Evolutionary conservation across 2,329 filamentous ascomycete genomes (phyloP).

Genomic region (Monosporascus sp.): DNA sequence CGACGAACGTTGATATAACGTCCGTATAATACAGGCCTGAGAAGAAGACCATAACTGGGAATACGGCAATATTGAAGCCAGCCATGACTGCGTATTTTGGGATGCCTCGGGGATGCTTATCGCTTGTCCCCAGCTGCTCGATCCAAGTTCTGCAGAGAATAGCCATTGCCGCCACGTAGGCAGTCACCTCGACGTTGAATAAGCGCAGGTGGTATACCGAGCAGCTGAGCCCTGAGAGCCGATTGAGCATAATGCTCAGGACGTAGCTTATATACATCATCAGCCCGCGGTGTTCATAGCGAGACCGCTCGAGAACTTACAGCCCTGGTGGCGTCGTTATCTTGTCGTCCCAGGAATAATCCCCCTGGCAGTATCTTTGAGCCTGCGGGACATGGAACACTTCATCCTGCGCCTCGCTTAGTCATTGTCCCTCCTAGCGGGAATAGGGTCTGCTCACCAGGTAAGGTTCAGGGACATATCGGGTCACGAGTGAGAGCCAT

Average conservation of each 20-base stretch:
- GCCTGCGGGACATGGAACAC: constrained; percentile 88
- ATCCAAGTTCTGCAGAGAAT: constrained; percentile 46
- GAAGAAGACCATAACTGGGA: constrained; percentile 94
- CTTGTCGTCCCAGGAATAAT: constrained; percentile 84
- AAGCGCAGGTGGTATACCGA: constrained; percentile 39
- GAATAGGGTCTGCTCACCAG: constrained; percentile 31
- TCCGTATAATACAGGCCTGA: constrained; percentile 94
- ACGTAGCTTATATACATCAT: constrained; percentile 20
- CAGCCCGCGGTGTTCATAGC: constrained; percentile 8
- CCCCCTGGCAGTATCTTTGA: constrained; percentile 73
- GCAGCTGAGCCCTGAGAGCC: constrained; percentile 28
- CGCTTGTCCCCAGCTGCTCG: constrained; percentile 18
- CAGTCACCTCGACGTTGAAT: constrained; percentile 41
- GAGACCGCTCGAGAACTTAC: constrained; percentile 36
- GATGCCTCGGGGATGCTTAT: constrained; percentile 9
- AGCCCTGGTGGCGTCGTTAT: constrained; percentile 94
- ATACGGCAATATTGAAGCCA: constrained; percentile 74
- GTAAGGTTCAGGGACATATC: constrained; percentile 46
- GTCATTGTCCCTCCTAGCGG: background rate
- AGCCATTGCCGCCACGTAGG: constrained; percentile 38
- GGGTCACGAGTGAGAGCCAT: constrained; percentile 36
- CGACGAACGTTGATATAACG: constrained; percentile 70
- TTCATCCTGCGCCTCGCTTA: constrained; percentile 58
- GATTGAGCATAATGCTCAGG: constrained; percentile 36
- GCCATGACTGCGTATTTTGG: constrained; percentile 49